These are phyloP conservation scores for Taphrina populina DNA, from an alignment of 1,139 yeast species.

Conservation along the genomic window DNA sequence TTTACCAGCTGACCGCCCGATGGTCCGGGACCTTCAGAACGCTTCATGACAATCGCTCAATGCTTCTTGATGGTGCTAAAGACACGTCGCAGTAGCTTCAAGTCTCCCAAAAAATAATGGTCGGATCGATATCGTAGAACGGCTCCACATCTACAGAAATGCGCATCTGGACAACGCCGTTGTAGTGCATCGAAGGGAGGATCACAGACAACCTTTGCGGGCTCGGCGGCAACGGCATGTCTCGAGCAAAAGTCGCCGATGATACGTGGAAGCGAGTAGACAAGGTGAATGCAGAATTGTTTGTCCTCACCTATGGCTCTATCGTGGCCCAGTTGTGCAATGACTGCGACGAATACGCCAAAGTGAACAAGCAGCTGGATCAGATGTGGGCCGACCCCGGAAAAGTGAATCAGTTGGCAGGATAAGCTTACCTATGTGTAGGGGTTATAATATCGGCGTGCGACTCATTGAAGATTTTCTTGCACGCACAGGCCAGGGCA, in stretches of 20 bases:
- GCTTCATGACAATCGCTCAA: too few species aligned
- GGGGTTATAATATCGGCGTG: slow-evolving; percentile 87
- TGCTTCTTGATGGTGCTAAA: too few species aligned
- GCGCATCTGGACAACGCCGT: too few species aligned
- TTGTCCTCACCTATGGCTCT: slow-evolving; percentile 90
- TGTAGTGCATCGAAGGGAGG: too few species aligned
- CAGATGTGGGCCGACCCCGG: slow-evolving; percentile 59
- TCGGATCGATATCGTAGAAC: too few species aligned
- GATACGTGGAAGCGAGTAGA: slow-evolving; percentile 92
- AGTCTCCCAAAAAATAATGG: too few species aligned
- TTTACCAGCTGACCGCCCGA: slow-evolving; percentile 15
- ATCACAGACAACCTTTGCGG: too few species aligned
- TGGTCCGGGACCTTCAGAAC: slow-evolving; percentile 12
- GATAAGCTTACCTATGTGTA: neutral
- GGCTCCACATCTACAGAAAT: too few species aligned
- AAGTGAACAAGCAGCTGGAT: slow-evolving; percentile 80
- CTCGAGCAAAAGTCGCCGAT: slow-evolving; percentile 57
- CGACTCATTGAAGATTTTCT: slow-evolving; percentile 89
- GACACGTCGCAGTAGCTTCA: too few species aligned
- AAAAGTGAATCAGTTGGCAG: neutral
- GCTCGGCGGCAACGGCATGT: slow-evolving; percentile 12
- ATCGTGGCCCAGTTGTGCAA: slow-evolving; percentile 89
- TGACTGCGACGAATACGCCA: slow-evolving; percentile 72
- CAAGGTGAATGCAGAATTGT: slow-evolving; percentile 89
- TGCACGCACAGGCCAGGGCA: slow-evolving; percentile 77